Evolutionary conservation across 495 filamentous ascomycete genomes (phyloP), one percentile per base, ranked within the genome.

Genomic region (Penicillium soppii): DNA sequence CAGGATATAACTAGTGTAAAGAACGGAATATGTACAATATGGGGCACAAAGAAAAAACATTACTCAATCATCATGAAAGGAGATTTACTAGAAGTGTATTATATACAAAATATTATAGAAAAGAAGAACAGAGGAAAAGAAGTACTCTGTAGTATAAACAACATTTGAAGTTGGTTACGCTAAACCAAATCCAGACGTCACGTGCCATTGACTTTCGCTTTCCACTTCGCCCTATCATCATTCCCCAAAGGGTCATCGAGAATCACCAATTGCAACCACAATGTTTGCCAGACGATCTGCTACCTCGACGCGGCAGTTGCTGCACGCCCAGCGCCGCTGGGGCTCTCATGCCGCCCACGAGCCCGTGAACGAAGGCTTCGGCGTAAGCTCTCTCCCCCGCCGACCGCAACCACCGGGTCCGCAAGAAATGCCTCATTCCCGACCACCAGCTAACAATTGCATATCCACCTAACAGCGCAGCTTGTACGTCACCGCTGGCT

Each of bases 401-500:
- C 39, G 52, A 43, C 35, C 40, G 35, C 43, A 29, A 40, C 48
- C 42, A 52, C 26, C 47, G 33, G 33, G 19, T 23, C 53, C 45
- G 27, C 49, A 44, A 44, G 44, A 47, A 35, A 43, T 44, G 23
- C n/a, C 38, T 27, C 33, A 46, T 47, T 12, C 50, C 37, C 46
- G 36, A 57, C 43, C 16, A 43, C 15, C 54, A 29, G 54, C 52
- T 64, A 47, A 58, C 47, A 23, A 40, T 33, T 48, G 22, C 29
- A 25, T 43, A 47, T 51, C 41, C 47, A 52, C 47, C 48, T 17
- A 35, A 68, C 62, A 89, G 86, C 72, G 68, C 53, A 78, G 75
- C 47, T 89, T 91, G 73, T 91, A 84, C 69, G 60, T 88, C 50
- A 66, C 76, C 50, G 62, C 87, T 36, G 84, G 80, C 47, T 69